These are phyloP conservation scores for Ochromonadaceae sp. DNA, from an alignment of 352 stramenopile genomes.

Conservation along the genomic window DNA sequence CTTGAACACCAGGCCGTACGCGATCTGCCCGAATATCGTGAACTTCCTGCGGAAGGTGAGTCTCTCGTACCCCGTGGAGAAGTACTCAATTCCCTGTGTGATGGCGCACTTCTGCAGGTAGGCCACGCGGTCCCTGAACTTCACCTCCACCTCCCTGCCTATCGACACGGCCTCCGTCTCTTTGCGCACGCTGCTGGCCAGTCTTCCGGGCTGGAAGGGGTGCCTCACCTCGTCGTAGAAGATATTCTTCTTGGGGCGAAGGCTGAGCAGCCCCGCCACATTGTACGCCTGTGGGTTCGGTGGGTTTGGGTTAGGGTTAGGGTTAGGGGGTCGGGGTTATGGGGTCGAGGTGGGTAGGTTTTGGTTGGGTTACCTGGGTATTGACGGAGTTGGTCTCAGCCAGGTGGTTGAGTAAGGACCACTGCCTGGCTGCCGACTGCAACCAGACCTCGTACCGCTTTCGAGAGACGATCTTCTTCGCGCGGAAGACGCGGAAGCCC, in stretches of 20 bases:
- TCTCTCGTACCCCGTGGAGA: background rate
- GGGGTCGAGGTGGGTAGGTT: too few species aligned
- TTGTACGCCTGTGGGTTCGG: too few species aligned
- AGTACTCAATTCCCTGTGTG: background rate
- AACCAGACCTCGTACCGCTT: background rate
- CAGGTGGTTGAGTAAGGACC: background rate
- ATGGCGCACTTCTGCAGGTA: conserved; percentile 4
- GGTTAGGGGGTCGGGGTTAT: too few species aligned
- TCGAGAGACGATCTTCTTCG: background rate
- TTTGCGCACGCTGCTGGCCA: background rate
- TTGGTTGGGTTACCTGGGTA: too few species aligned
- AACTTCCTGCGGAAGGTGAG: background rate
- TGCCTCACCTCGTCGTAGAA: conserved; percentile 5
- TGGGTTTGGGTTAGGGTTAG: too few species aligned
- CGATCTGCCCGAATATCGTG: background rate
- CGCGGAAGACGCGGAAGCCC: background rate
- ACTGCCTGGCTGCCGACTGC: background rate
- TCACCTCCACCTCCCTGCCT: background rate
- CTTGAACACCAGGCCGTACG: background rate
- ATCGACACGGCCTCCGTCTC: background rate
- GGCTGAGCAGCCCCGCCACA: background rate
- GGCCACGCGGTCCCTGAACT: background rate
- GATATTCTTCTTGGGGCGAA: background rate
- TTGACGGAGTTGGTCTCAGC: background rate
- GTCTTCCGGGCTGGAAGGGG: background rate